These are phyloP conservation scores for Collariella sp. DNA, from an alignment of 495 filamentous ascomycete genomes.

Conservation along the genomic window DNA sequence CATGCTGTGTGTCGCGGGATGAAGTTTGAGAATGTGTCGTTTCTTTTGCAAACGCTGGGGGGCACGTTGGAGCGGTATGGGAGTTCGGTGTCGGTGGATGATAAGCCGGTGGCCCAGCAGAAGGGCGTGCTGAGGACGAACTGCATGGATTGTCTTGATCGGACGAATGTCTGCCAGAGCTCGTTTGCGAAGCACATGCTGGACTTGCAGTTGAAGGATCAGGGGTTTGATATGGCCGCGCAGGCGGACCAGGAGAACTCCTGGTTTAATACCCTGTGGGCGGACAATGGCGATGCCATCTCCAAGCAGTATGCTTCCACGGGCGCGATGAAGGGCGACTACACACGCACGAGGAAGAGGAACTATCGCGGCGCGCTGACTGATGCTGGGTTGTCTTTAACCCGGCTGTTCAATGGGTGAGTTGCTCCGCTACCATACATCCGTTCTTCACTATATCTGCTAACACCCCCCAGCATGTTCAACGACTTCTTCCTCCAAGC, in stretches of 20 bases:
- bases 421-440: conserved; percentile 10
- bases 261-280: conserved; percentile 95
- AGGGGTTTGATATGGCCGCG: conserved; percentile 61
- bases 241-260: conserved; percentile 62
- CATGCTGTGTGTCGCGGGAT: conserved; percentile 84
- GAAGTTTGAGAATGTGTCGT: conserved; percentile 89
- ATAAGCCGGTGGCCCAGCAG: conserved; percentile 46
- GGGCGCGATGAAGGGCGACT: conserved; percentile 90
- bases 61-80: conserved; percentile 54
- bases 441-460: not conserved
- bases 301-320: conserved; percentile 77
- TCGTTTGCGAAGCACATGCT: conserved; percentile 71
- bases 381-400: conserved; percentile 84
- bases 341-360: conserved; percentile 80
- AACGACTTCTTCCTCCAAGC: conserved; percentile 95
- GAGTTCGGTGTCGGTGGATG: conserved; percentile 50
- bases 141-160: conserved; percentile 95
- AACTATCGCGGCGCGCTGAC: conserved; percentile 86
- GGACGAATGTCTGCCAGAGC: conserved; percentile 88
- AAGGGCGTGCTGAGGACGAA: conserved; percentile 77
- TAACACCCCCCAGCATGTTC: conserved; percentile 65
- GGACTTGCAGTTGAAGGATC: conserved; percentile 63
- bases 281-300: conserved; percentile 80
- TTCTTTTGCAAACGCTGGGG: conserved; percentile 62
- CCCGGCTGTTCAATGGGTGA: conserved; percentile 55